Percentiles rank a stretch among this genome's conserved stretches.
Conservation (phyloP, 768 basidiomycete species). For the Crepidotus variabilis region DNA sequence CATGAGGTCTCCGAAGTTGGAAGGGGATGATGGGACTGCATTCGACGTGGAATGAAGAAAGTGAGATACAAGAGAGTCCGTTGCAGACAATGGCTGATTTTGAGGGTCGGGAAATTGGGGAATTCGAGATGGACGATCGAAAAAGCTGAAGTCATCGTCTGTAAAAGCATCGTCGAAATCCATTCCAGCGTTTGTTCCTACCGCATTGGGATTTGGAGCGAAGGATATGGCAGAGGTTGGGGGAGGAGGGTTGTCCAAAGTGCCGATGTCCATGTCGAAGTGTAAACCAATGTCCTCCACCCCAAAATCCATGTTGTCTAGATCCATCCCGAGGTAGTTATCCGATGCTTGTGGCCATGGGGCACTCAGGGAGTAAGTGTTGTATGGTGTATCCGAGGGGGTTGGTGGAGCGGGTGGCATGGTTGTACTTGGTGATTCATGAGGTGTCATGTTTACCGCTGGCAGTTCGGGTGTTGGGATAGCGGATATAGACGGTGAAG, state of each 20-base stretch:
- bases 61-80: background rate
- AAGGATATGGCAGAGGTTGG: slow-evolving; percentile 6
- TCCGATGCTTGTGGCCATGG: slow-evolving; percentile 24
- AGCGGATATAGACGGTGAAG: background rate
- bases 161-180: slow-evolving; percentile 68
- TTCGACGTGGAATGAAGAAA: background rate
- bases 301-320: slow-evolving; percentile 44
- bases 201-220: slow-evolving; percentile 1
- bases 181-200: slow-evolving; percentile 27
- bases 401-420: slow-evolving; percentile 7
- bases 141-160: slow-evolving; percentile 88
- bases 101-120: slow-evolving; percentile 2
- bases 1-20: slow-evolving; percentile 7
- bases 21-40: slow-evolving; percentile 11
- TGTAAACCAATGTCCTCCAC: slow-evolving; percentile 31
- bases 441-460: background rate
- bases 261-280: slow-evolving; percentile 33
- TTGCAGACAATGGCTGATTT: background rate
- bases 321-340: slow-evolving; percentile 44
- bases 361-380: slow-evolving; percentile 38
- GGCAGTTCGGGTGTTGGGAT: background rate
- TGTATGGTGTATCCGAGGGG: slow-evolving; percentile 26
- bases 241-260: slow-evolving; percentile 3
- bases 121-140: slow-evolving; percentile 51
- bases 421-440: slow-evolving; percentile 1